phyloP scores from a whole-genome alignment of 1,139 yeast species.

The Yarrowia galli region DNA sequence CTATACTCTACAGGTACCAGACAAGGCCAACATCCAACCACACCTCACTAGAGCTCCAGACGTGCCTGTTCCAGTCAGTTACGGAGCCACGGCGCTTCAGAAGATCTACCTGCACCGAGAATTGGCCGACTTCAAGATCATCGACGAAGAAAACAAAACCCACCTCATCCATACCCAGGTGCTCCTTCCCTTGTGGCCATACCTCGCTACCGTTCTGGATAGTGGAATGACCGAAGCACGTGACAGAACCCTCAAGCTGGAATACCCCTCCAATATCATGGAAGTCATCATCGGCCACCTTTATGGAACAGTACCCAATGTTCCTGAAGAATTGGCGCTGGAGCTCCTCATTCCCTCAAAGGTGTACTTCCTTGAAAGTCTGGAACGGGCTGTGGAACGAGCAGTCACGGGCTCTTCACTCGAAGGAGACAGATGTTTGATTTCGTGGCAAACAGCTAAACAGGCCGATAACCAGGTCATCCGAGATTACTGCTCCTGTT shows the following conservation, averaged over 20 bases:
- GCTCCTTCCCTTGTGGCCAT: conserved; percentile 5
- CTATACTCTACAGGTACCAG: background rate
- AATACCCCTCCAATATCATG: background rate
- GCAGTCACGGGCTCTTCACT: conserved; percentile 1
- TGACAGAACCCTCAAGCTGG: background rate
- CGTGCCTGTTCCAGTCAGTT: background rate
- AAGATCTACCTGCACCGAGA: background rate
- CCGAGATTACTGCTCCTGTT: background rate
- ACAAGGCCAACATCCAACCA: background rate
- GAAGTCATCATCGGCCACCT: background rate
- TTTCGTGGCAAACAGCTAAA: conserved; percentile 6
- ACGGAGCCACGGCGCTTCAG: background rate
- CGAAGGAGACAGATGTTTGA: background rate
- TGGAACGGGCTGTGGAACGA: background rate
- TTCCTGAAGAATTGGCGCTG: conserved; percentile 1
- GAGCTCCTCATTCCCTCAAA: conserved; percentile 3
- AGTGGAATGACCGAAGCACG: conserved; percentile 7
- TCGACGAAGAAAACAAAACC: background rate
- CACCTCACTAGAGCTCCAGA: background rate
- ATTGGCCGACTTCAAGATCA: conserved; percentile 1
- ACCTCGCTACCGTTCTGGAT: background rate
- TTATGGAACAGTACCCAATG: background rate
- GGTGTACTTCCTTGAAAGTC: background rate
- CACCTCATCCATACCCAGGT: conserved; percentile 10
- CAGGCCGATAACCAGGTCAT: conserved; percentile 4